Conservation (phyloP, 2,329 filamentous ascomycete species). For the Pseudonectria foliicola region DNA sequence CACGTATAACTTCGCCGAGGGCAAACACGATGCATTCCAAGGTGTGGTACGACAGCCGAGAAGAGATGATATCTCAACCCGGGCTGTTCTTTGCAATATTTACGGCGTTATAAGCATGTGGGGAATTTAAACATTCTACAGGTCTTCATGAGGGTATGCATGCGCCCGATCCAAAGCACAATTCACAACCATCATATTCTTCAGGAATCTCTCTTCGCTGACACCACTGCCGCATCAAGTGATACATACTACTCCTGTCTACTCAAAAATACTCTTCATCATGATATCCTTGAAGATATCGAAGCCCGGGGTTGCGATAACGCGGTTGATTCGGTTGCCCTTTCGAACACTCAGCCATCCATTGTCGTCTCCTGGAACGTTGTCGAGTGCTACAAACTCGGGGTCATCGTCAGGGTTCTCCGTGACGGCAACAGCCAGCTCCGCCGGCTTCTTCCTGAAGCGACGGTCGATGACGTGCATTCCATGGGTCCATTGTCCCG, state of each 20-base stretch:
- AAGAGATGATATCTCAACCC: slow-evolving; percentile 3
- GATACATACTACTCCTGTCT: slow-evolving; percentile 11
- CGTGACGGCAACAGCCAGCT: slow-evolving; percentile 32
- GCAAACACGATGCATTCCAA: slow-evolving; percentile 8
- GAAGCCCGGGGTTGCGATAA: slow-evolving; percentile 62
- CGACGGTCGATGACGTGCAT: slow-evolving; percentile 82
- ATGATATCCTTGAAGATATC: slow-evolving; percentile 59
- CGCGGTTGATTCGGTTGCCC: slow-evolving; percentile 75
- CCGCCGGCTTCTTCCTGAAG: slow-evolving; percentile 45
- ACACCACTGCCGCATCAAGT: slow-evolving; percentile 1
- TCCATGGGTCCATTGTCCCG: slow-evolving; percentile 89
- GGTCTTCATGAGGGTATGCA: slow-evolving; percentile 13
- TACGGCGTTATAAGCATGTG: slow-evolving; percentile 20
- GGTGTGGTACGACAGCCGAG: slow-evolving; percentile 11
- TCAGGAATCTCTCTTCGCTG: slow-evolving; percentile 10
- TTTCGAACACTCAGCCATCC: slow-evolving; percentile 67
- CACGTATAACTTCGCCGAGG: slow-evolving; percentile 42
- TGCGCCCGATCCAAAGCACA: slow-evolving; percentile 6
- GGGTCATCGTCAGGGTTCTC: slow-evolving; percentile 34
- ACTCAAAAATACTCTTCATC: slow-evolving; percentile 57
- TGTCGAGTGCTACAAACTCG: slow-evolving; percentile 33
- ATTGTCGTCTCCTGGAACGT: slow-evolving; percentile 62
- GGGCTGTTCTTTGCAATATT: slow-evolving; percentile 10
- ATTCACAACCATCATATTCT: slow-evolving; percentile 7
- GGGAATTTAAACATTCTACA: slow-evolving; percentile 21